Conservation (phyloP, 2,329 filamentous ascomycete genomes). For the Aureobasidium namibiae region DNA sequence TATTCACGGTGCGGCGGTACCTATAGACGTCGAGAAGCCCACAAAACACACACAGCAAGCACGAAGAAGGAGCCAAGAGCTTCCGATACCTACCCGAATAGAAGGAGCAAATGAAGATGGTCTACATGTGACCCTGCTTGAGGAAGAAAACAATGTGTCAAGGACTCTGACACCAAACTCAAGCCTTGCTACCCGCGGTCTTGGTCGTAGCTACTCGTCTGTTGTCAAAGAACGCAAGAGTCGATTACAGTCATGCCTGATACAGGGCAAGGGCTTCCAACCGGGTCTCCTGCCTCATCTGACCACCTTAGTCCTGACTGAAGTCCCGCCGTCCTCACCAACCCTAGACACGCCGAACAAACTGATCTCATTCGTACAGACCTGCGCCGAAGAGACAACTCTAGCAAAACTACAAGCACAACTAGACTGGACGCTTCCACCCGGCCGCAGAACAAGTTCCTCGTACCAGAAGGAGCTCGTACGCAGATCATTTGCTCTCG, state of each 20-base stretch:
- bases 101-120: constrained; percentile 10
- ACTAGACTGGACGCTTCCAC: constrained; percentile 52
- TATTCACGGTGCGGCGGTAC: constrained; percentile 26
- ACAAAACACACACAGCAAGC: background rate
- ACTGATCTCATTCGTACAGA: constrained; percentile 47
- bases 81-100: constrained; percentile 26
- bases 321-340: constrained; percentile 37
- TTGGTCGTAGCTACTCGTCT: constrained; percentile 24
- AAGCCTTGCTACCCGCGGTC: background rate
- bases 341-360: constrained; percentile 34
- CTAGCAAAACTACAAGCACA: constrained; percentile 46
- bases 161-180: background rate
- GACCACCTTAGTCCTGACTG: constrained; percentile 47
- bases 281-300: constrained; percentile 48
- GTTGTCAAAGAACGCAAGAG: constrained; percentile 22
- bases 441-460: constrained; percentile 44
- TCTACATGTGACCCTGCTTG: background rate
- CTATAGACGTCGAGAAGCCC: constrained; percentile 27
- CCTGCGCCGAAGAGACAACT: constrained; percentile 47
- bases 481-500: constrained; percentile 46
- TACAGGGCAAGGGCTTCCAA: constrained; percentile 33
- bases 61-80: constrained; percentile 13
- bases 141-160: background rate
- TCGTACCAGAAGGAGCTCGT: constrained; percentile 33
- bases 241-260: constrained; percentile 20